Percentiles rank a stretch among this genome's conserved stretches.
Conservation (phyloP, 805 yeast species). For the Isabelozyma heimii region DNA sequence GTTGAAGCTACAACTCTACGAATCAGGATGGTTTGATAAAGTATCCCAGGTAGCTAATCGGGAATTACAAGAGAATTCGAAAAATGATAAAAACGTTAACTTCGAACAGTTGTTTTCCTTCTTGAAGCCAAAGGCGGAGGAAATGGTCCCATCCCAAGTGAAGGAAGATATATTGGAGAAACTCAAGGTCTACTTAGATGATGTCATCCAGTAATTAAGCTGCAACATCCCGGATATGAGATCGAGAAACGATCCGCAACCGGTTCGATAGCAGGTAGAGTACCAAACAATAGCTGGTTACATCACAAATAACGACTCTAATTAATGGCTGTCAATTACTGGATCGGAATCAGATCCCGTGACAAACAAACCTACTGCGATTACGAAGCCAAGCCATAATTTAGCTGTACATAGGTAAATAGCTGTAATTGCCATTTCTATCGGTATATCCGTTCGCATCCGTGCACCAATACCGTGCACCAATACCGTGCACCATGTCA, state of each 20-base stretch:
- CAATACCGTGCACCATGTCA: no score
- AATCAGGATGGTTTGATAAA: conserved; percentile 84
- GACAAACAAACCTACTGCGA: no score
- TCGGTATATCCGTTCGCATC: not conserved
- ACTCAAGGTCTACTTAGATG: conserved; percentile 59
- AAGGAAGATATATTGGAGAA: conserved; percentile 56
- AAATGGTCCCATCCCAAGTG: conserved; percentile 67
- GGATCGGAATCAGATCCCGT: no score
- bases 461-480: not conserved
- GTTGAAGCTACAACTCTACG: conserved; percentile 61
- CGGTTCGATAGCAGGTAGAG: no score
- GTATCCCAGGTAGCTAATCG: conserved; percentile 56
- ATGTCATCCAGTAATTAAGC: conserved; percentile 23
- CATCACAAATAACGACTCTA: no score
- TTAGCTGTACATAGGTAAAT: no score
- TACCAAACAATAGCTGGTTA: no score
- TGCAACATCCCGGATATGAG: not conserved
- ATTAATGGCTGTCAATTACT: no score
- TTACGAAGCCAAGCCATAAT: no score
- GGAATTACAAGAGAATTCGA: conserved; percentile 37
- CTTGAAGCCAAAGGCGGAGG: conserved; percentile 65
- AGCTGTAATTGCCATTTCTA: no score
- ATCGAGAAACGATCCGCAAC: no score
- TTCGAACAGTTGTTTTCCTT: conserved; percentile 51
- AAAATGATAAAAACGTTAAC: conserved; percentile 28